phyloP scores from a whole-genome alignment of 2,329 filamentous ascomycete species.

The Colletotrichum sp. region DNA sequence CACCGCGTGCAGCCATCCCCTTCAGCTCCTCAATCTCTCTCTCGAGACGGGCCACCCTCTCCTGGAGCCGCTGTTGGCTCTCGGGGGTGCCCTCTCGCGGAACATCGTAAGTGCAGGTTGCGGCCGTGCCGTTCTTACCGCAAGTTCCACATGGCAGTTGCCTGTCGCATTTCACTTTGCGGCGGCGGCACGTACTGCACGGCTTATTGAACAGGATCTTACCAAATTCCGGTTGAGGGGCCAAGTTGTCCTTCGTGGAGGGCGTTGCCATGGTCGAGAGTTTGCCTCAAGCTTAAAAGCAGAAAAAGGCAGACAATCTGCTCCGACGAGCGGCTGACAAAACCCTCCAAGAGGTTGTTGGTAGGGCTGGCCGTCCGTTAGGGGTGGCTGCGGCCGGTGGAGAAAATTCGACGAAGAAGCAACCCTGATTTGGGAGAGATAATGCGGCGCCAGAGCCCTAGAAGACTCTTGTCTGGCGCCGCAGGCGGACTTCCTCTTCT shows the following conservation, averaged over 20 bases:
- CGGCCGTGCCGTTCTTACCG: constrained; percentile 6
- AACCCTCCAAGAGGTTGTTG: not conserved
- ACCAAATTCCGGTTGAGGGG: not conserved
- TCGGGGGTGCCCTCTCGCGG: not conserved
- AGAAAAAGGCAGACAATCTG: not conserved
- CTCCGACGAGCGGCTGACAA: not conserved
- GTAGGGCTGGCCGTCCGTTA: not conserved
- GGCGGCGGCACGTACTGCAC: constrained; percentile 10
- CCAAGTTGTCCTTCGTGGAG: not conserved
- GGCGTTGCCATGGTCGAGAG: not conserved
- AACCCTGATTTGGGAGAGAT: not conserved
- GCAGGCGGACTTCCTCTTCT: not conserved
- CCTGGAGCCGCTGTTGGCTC: constrained; percentile 14
- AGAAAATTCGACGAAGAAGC: not conserved
- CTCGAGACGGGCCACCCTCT: constrained; percentile 13
- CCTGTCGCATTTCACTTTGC: constrained; percentile 21
- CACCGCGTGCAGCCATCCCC: not conserved
- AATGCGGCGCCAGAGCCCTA: not conserved
- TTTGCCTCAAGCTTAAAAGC: not conserved
- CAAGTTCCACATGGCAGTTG: constrained; percentile 16
- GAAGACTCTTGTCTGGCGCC: not conserved
- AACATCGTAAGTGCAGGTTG: constrained; percentile 9
- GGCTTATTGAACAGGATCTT: constrained; percentile 12
- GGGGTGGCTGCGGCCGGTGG: not conserved
- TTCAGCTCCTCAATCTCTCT: constrained; percentile 13